These are phyloP conservation scores for Chalciporus piperatus DNA, from an alignment of 768 basidiomycete species.

Conservation along the genomic window DNA sequence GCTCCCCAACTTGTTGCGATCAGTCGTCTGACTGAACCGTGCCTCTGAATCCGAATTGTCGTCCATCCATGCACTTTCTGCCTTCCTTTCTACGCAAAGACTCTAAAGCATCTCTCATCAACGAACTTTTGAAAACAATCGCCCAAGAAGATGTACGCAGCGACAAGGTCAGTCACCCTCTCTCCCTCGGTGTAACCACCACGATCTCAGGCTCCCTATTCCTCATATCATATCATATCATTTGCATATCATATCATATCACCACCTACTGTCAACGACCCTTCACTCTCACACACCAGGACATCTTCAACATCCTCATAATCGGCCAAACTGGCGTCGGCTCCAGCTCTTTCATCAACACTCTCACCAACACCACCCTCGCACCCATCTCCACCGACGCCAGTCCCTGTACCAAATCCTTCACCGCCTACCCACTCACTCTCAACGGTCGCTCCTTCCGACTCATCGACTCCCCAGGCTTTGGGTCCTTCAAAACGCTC, in stretches of 20 bases:
- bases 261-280: no score
- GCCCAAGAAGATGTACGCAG: conserved; percentile 18
- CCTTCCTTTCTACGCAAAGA: conserved; percentile 28
- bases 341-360: conserved; percentile 42
- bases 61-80: conserved; percentile 21
- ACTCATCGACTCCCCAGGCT: conserved; percentile 30
- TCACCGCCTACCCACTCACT: conserved; percentile 23
- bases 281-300: conserved; percentile 7
- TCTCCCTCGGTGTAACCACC: not conserved
- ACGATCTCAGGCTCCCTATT: no score
- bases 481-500: conserved; percentile 28
- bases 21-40: no score
- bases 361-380: conserved; percentile 24
- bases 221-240: no score
- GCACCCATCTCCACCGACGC: conserved; percentile 28
- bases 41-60: no score
- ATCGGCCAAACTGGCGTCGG: conserved; percentile 33
- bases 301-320: conserved; percentile 29
- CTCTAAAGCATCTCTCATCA: conserved; percentile 21
- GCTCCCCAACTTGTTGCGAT: no score
- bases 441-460: conserved; percentile 28
- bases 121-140: conserved; percentile 23
- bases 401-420: conserved; percentile 26
- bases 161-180: conserved; percentile 20
- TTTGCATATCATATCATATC: not conserved